Evolutionary conservation across 306 rosid genomes (phyloP).

Genomic region (Oxytropis ochrocephala): DNA sequence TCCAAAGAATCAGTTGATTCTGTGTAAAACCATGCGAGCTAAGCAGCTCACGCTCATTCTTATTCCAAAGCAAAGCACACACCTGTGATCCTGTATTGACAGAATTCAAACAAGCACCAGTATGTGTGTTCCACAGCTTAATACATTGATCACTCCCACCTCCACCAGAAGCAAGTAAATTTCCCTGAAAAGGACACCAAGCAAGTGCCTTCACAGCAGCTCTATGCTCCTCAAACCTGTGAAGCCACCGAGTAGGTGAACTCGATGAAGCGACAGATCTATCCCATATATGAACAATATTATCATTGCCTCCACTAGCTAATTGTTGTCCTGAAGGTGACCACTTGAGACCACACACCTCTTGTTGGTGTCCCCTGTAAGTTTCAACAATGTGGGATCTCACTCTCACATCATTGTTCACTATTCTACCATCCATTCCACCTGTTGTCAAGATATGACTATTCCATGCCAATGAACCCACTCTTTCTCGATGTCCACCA

Average conservation of each 20-base stretch:
- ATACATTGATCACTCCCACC: slow-evolving; percentile 65
- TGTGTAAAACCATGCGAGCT: slow-evolving; percentile 79
- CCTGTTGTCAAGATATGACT: slow-evolving; percentile 70
- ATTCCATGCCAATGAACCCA: slow-evolving; percentile 76
- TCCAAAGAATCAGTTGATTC: slow-evolving; percentile 82
- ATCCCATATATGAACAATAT: slow-evolving; percentile 71
- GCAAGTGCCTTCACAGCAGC: slow-evolving; percentile 80
- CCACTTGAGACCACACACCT: slow-evolving; percentile 82
- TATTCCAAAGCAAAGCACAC: slow-evolving; percentile 68
- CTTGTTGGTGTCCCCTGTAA: slow-evolving; percentile 67
- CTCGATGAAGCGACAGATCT: slow-evolving; percentile 48
- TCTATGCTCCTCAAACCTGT: slow-evolving; percentile 59
- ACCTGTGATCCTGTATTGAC: slow-evolving; percentile 73
- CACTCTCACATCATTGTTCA: slow-evolving; percentile 67
- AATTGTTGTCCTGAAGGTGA: slow-evolving; percentile 65
- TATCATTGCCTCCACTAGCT: slow-evolving; percentile 80
- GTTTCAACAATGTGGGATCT: slow-evolving; percentile 61
- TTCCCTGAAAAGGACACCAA: slow-evolving; percentile 85
- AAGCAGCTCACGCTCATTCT: slow-evolving; percentile 84
- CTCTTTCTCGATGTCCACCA: slow-evolving; percentile 56
- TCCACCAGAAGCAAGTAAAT: slow-evolving; percentile 64
- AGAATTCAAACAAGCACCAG: slow-evolving; percentile 71
- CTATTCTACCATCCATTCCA: slow-evolving; percentile 63
- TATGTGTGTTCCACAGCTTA: slow-evolving; percentile 78
- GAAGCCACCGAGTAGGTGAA: slow-evolving; percentile 65